Base-by-base conservation (phyloP, 2,329 filamentous ascomycete genomes). In the Penicillium aurantiogriseum region DNA sequence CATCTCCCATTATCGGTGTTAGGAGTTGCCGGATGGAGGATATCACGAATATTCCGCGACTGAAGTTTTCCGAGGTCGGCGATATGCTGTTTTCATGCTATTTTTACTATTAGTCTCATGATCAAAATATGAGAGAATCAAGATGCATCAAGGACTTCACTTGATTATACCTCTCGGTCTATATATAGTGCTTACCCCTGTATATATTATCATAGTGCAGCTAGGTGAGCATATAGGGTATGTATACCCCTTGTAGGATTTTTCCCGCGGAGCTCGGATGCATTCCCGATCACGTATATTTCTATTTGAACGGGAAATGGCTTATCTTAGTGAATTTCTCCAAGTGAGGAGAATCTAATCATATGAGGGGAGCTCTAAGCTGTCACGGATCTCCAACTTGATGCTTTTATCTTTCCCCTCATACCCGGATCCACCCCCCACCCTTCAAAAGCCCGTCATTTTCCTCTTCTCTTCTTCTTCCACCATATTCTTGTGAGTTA, bases 361-460 rank as follows among this genome's bases (percentile, higher is more conserved):
- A 8, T 33, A 29, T 55, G 53, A 55, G 53, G 53, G 53, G 46
- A 51, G 15, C 35, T 44, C 21, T 19, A 51, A 44, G 17, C 31
- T 36, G 39, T 35, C 19, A 31, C 39, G 31, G 46, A 55, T 55
- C 53, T 55, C 53, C 53, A 55, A 55, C 53, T 55, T 49, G 36
- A 50, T 21, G 53, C 35, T 33, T 50, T 50, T 52, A 39, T 64
- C 38, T 44, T 60, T 60, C 61, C 60, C 60, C 63, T 61, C 64
- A 60, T 50, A 42, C 23, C 57, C 43, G 40, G 42, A 42, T 38
- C 49, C 56, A 54, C 57, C 56, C 58, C 53, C 54, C 23, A 21
- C 36, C 51, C 51, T 59, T 63, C 60, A 62, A 63, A 68, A 61
- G 40, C 54, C 62, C 58, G 19, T 54, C 51, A 39, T 21, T 57